Base-by-base conservation (phyloP, 1,284 basidiomycete genomes). In the Takashimella tepidaria region DNA sequence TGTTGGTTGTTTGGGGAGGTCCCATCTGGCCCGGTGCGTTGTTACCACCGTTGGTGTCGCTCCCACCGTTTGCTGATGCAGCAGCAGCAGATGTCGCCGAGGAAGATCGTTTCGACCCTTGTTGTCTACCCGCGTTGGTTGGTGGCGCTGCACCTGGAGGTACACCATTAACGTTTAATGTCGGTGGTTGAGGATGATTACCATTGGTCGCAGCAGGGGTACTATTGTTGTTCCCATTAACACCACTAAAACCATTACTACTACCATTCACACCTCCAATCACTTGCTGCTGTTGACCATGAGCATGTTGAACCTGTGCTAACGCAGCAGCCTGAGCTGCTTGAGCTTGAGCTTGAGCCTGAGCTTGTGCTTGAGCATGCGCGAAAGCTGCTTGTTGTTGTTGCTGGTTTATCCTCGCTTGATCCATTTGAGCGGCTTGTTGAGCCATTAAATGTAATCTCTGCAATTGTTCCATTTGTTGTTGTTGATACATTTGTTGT, bases 381-480 rank as follows among this genome's bases (percentile, higher is more conserved):
- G 52, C 49, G 13, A 54, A 48, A 16, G 43, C 40, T 19, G 49
- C 50, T 42, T 58, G 58, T n/a, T 55, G 57, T 42, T 60, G 56
- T 26, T 66, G 62, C 49, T 69, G 69, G 48, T 70, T 57, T 19
- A 58, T 10, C 3, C 58, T 68, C 12, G 61, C 62, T 40, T 65
- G 63, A 47, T 57, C 51, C 48, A 63, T 53, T 46, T 55, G 55
- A n/a, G 60, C 45, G 41, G 59, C 62, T 55, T 71, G 69, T 49
- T 68, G 66, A 49, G 68, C 67, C 24, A 71, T 53, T 26, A 67
- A 31, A 47, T 70, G 69, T 57, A 65, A 67, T 31, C 67, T 62
- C 57, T 70, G 68, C 45, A 67, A 61, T 48, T 69, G 63, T 51
- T 69, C 65, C 54, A 70, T 65, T 49, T 64, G 61, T 55, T 71